Evolutionary conservation across 202 grass and related monocot genomes (phyloP), one percentile per base, ranked within the genome.

Genomic region (Setaria italica): DNA sequence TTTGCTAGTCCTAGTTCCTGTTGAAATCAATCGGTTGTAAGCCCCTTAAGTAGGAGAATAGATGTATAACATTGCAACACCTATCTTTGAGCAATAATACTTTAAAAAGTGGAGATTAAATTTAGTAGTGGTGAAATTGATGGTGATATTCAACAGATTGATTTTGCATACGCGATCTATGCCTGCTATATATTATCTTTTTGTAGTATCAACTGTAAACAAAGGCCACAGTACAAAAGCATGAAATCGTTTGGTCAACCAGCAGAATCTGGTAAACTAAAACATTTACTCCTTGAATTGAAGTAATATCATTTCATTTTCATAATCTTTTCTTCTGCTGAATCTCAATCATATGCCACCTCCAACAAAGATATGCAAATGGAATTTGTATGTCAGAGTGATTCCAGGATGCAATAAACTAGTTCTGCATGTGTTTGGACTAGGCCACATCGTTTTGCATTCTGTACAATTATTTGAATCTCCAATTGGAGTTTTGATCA

Each of bases 341-440:
- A 70, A 21, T 69, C 35, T 1, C 7, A 70, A 65, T 30, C 15
- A 30, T 45, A 39, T n/a, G 17, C 10, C 72, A 70, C 75, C 29
- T 76, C 9, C 11, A 74, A 67, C 2, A 9, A 32, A 15, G 4
- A 25, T 25, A 25, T 25, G 25, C 25, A 25, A 25, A 82, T 71
- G 11, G 21, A 68, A 68, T 68, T 15, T 30, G 43, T 53, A 49
- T 56, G 35, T 63, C 59, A 46, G 48, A 62, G 21, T 33, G 72
- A 51, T 77, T 70, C 62, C 62, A 70, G 30, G 71, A 76, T 82
- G 42, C 62, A 78, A 81, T 76, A 49, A 81, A 70, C 14, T 51
- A 70, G 51, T 12, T 46, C 67, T 54, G 72, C 33, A 70, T 35
- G 41, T 59, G 25, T 59, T 42, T 20, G 14, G 8, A 21, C 39